Evolutionary conservation across 441 rosid genomes (phyloP).

Genomic region (Monsonia emarginata): DNA sequence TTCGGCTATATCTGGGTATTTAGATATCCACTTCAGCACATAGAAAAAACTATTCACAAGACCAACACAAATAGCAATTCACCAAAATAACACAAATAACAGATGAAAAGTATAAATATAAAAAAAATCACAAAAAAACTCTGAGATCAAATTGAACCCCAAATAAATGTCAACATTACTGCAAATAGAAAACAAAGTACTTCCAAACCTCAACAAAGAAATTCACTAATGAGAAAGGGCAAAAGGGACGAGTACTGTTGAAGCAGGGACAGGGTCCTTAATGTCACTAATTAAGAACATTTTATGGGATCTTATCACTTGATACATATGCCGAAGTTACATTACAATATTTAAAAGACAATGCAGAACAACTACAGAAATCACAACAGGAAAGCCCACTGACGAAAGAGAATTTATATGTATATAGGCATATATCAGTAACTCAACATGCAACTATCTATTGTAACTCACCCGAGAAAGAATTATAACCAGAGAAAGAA

Average conservation of each 20-base stretch:
- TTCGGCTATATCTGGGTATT: not conserved
- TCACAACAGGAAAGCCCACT: not conserved
- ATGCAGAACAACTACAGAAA: not conserved
- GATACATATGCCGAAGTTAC: not conserved
- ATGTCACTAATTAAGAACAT: not conserved
- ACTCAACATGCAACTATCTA: not conserved
- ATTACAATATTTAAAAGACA: not conserved
- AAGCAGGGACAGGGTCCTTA: not conserved
- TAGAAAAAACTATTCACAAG: not conserved
- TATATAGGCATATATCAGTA: not conserved
- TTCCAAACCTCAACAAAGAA: too few species aligned
- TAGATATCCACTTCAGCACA: not conserved
- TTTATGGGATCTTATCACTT: not conserved
- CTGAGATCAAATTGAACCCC: not conserved
- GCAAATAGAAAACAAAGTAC: too few species aligned
- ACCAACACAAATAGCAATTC: not conserved
- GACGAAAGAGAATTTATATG: not conserved
- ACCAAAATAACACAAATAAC: not conserved
- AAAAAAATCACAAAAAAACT: not conserved
- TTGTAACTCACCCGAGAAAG: constrained; percentile 50
- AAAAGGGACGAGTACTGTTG: not conserved
- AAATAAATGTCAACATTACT: not conserved
- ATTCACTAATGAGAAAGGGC: not conserved
- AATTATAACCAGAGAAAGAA: constrained; percentile 35
- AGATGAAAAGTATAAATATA: too few species aligned